Percentiles rank a stretch among this genome's conserved stretches.
These are phyloP conservation scores for Fusarium sp. DNA, from an alignment of 2,329 filamentous ascomycete species.

Conservation along the genomic window DNA sequence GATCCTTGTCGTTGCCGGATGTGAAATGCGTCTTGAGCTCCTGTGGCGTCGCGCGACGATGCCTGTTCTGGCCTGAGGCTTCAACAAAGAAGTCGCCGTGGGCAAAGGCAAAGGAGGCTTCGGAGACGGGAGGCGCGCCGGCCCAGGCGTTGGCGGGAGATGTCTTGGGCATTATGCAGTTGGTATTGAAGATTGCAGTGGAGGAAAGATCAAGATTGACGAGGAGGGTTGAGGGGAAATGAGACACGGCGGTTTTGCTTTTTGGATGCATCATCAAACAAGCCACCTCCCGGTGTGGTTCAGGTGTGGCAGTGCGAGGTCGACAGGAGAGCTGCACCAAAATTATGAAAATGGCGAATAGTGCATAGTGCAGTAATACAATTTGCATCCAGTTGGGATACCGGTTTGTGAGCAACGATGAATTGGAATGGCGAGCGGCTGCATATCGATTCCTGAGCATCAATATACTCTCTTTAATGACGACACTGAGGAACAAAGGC, in stretches of 20 bases:
- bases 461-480: too few relatives aligned
- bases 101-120: constrained; percentile 58
- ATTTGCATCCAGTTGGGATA: too few relatives aligned
- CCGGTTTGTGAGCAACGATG: too few relatives aligned
- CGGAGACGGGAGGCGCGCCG: constrained; percentile 31
- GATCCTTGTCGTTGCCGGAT: constrained; percentile 57
- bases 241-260: background rate
- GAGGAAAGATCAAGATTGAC: background rate
- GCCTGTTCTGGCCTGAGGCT: constrained; percentile 56
- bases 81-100: constrained; percentile 59
- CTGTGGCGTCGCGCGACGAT: constrained; percentile 57
- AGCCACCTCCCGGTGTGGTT: background rate
- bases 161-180: constrained; percentile 15
- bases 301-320: background rate
- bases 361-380: too few relatives aligned
- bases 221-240: background rate
- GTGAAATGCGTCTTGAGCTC: constrained; percentile 62
- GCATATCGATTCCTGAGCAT: too few relatives aligned
- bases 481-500: too few relatives aligned
- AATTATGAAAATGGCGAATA: background rate
- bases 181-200: background rate
- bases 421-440: too few relatives aligned
- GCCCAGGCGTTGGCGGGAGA: constrained; percentile 14
- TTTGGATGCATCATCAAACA: background rate
- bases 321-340: background rate